Conservation (phyloP, 257 asterid genomes). For the Avicennia marina region DNA sequence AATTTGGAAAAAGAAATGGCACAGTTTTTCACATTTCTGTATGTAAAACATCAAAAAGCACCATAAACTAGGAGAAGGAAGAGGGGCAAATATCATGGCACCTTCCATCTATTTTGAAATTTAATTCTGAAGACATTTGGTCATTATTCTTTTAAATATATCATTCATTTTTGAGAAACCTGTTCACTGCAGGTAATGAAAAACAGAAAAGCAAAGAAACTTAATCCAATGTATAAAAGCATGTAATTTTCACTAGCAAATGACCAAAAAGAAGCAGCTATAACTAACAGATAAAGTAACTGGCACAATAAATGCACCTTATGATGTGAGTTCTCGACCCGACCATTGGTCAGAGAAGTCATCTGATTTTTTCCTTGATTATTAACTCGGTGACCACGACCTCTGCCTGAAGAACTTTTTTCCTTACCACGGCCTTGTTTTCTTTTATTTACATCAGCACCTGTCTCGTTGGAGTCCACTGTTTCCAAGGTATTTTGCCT, state of each 20-base stretch:
- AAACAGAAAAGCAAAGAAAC: too few species aligned
- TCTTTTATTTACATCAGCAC: slow-evolving; percentile 56
- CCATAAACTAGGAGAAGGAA: not conserved
- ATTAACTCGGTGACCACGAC: slow-evolving; percentile 63
- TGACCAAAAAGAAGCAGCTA: too few species aligned
- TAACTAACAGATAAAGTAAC: not conserved
- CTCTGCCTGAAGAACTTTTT: slow-evolving; percentile 65
- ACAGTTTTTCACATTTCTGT: too few species aligned
- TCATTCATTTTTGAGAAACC: too few species aligned
- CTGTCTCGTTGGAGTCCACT: slow-evolving; percentile 39
- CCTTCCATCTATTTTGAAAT: not conserved
- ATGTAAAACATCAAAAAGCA: too few species aligned
- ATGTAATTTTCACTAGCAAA: too few species aligned
- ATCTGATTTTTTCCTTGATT: slow-evolving; percentile 53
- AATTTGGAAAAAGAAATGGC: too few species aligned
- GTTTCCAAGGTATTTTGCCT: slow-evolving; percentile 47
- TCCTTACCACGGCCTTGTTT: slow-evolving; percentile 79
- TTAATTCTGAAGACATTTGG: not conserved
- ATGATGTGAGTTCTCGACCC: slow-evolving; percentile 42
- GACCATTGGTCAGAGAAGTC: slow-evolving; percentile 57
- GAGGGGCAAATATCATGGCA: not conserved
- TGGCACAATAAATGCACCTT: slow-evolving; percentile 42
- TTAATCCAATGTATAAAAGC: too few species aligned
- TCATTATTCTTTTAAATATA: too few species aligned
- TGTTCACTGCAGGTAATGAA: too few species aligned